Base-by-base conservation (phyloP, 1,139 yeast genomes). In the Yamadazyma mexicana region DNA sequence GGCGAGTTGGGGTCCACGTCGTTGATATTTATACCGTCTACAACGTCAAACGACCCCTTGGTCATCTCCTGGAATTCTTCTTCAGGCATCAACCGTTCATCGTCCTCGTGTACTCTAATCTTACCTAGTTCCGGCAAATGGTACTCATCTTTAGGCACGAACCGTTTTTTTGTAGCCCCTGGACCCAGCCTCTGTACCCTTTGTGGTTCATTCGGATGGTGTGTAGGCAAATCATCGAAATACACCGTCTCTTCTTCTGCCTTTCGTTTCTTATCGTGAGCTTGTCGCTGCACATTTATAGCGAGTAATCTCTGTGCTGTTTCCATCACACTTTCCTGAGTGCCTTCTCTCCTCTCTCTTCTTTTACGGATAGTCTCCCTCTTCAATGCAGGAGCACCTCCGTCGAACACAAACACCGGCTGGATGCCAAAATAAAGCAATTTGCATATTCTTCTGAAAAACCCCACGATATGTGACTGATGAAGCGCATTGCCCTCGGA, bases 381-480 rank as follows among this genome's bases (percentile, higher is more conserved):
- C 63, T 94, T 94, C 54, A 92, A 65, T 1, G 75, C 74, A 0
- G 98, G 98, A 0, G 96, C 98, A 1, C 95, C 96, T 16, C 99
- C 99, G 65, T 94, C 99, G 66, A 94, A 94, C 0, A 94, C 96
- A 71, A 94, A 94, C 10, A 94, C 86, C 0, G 99, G 98, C 41
- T 72, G 75, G 24, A 94, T 88, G 0, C 98, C 98, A 65, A 83
- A 87, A 59, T 81, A 94, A 15, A 94, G 62, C 43, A 94, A 65
- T 55, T 94, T 94, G 64, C 98, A 91, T 11, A 94, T 89, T 42
- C 99, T 73, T 48, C 98, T 69, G 60, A 92, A 92, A 57, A 94
- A 94, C 9, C 99, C 99, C 20, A 91, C 85, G 16, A 92, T 79
- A 59, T 94, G 98, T 0, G 97, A 84, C 47, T 81, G 86, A 29